These are phyloP conservation scores for Saturnispora serradocipensis DNA, from an alignment of 805 yeast species.

Conservation along the genomic window DNA sequence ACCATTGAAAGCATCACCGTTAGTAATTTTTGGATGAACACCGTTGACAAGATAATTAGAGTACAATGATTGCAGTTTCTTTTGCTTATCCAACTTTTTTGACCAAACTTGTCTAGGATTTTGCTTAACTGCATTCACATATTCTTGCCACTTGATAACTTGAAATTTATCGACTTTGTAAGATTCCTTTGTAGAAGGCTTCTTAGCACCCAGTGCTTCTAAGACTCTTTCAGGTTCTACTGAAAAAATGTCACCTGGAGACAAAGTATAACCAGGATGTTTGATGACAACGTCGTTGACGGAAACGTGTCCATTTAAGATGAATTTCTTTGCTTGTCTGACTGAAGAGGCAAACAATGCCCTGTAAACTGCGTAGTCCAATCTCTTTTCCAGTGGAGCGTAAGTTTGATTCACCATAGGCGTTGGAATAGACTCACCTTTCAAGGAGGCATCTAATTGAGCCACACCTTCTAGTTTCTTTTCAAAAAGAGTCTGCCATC, in stretches of 20 bases:
- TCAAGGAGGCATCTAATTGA: slow-evolving; percentile 73
- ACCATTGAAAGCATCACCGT: slow-evolving; percentile 12
- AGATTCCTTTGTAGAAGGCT: slow-evolving; percentile 67
- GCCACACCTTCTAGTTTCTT: slow-evolving; percentile 76
- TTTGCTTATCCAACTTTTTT: slow-evolving; percentile 37
- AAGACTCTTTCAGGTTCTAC: slow-evolving; percentile 82
- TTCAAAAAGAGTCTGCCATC: slow-evolving; percentile 66
- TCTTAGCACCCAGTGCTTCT: slow-evolving; percentile 73
- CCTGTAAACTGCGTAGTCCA: slow-evolving; percentile 86
- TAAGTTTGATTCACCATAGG: slow-evolving; percentile 85
- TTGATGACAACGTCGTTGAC: slow-evolving; percentile 77
- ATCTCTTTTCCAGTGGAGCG: slow-evolving; percentile 78
- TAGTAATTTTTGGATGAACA: slow-evolving; percentile 14
- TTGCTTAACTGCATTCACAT: slow-evolving; percentile 48
- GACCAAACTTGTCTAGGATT: slow-evolving; percentile 53
- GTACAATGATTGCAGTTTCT: slow-evolving; percentile 27
- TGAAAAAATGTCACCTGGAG: slow-evolving; percentile 79
- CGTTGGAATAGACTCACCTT: slow-evolving; percentile 48
- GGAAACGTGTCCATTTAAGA: slow-evolving; percentile 67
- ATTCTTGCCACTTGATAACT: slow-evolving; percentile 66
- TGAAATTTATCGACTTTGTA: slow-evolving; percentile 64
- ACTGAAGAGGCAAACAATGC: slow-evolving; percentile 88
- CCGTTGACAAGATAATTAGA: slow-evolving; percentile 17
- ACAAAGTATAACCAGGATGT: slow-evolving; percentile 70
- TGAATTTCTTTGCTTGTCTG: slow-evolving; percentile 88